Base-by-base conservation (phyloP, 306 rosid genomes). In the Coriaria nepalensis region DNA sequence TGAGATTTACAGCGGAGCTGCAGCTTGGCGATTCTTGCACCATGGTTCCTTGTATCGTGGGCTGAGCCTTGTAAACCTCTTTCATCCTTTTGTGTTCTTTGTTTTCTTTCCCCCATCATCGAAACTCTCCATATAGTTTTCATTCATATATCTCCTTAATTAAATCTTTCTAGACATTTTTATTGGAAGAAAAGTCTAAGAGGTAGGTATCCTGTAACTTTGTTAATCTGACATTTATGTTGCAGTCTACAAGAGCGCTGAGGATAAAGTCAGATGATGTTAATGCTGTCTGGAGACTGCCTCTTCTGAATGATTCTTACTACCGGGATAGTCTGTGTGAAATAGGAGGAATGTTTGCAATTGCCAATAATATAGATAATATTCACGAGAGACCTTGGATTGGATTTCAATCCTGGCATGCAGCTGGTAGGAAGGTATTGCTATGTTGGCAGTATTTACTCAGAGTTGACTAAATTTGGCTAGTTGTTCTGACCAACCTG, bases 371-470 rank as follows among this genome's bases (percentile, higher is more conserved):
- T 70, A 83, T 90, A 55, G 95, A 90, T 66, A 65, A 53, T 67
- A 57, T 90, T 71, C 98, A 90, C 62, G 59, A 66, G 68, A 74
- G 94, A 68, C 95, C 97, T 60, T 90, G 98, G 98, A 82, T 90
- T 64, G 98, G 98, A 68, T 90, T 90, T 65, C 94, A 85, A 55
- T 85, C 98, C 64, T 90, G 98, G 98, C 98, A 62, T 51, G 98
- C 98, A 50, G 83, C 92, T 73, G 94, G 94, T 75, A 79, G 87
- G 73, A 79, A 85, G 98, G 98, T 90, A 85, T 65, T 78, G 52
- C 62, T 74, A 13, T 65, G 56, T 54, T 70, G 52, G 55, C 55
- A n/a, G n/a, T n/a, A n/a, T n/a, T n/a, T n/a, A n/a, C n/a, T n/a
- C n/a, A n/a, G n/a, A n/a, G n/a, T n/a, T n/a, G n/a, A n/a, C n/a